phyloP scores from a whole-genome alignment of 2,329 filamentous ascomycete species.

The Diplocarpon rosae region DNA sequence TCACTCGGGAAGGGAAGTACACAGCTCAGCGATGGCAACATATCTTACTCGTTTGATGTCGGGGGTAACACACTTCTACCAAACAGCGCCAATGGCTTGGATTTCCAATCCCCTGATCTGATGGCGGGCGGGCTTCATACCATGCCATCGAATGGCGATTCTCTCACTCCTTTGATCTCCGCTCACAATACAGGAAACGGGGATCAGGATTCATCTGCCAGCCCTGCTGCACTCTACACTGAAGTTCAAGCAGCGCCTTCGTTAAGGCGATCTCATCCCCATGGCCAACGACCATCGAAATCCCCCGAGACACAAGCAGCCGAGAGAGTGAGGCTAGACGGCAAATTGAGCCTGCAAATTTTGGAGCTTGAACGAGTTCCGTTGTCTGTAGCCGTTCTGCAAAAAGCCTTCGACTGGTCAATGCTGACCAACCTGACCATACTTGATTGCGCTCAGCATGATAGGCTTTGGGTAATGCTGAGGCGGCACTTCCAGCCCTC shows the following conservation, averaged over 20 bases:
- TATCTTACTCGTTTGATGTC: conserved; percentile 13
- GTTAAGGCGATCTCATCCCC: conserved; percentile 19
- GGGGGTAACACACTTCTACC: conserved; percentile 7
- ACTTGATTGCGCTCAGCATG: conserved; percentile 61
- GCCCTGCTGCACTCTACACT: conserved; percentile 1
- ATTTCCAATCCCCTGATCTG: conserved; percentile 9
- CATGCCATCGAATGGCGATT: conserved; percentile 21
- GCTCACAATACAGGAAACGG: conserved; percentile 15
- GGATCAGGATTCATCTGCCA: conserved; percentile 3
- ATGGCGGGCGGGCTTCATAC: conserved; percentile 6
- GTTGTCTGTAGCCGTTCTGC: conserved; percentile 60
- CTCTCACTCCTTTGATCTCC: conserved; percentile 21
- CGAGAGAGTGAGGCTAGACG: conserved; percentile 35
- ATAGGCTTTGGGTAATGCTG: conserved; percentile 64
- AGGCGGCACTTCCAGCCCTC: conserved; percentile 47
- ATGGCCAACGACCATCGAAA: conserved; percentile 18
- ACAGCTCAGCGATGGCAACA: conserved; percentile 5
- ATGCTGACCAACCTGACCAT: conserved; percentile 61
- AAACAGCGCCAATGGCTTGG: conserved; percentile 10
- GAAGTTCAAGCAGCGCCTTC: conserved; percentile 12
- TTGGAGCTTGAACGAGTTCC: conserved; percentile 66
- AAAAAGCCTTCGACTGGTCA: conserved; percentile 65
- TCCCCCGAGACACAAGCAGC: conserved; percentile 18
- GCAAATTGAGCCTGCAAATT: conserved; percentile 54
- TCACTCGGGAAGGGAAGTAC: conserved; percentile 12